Percentiles rank a stretch among this genome's conserved stretches.
phyloP scores from a whole-genome alignment of 1,139 yeast genomes.

The Nakaseomyces glabratus region DNA sequence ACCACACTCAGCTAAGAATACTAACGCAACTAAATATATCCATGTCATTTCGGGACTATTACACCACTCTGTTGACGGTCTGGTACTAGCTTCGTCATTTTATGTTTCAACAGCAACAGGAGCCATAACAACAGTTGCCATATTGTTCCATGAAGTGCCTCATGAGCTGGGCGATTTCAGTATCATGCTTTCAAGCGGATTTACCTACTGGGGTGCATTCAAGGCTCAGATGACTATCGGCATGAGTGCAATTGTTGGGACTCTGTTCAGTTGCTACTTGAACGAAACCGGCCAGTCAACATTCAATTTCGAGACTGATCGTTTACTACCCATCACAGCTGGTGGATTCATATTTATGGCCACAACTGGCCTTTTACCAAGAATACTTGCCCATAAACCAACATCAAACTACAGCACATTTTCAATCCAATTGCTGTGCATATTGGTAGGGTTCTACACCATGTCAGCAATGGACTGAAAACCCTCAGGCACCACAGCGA shows the following conservation, averaged over 20 bases:
- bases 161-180: slow-evolving; percentile 73
- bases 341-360: slow-evolving; percentile 65
- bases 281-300: slow-evolving; percentile 17
- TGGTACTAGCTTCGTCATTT: slow-evolving; percentile 60
- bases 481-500: too few species aligned
- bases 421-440: slow-evolving; percentile 7
- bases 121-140: slow-evolving; percentile 54
- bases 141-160: slow-evolving; percentile 64
- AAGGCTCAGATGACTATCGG: slow-evolving; percentile 55
- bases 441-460: slow-evolving; percentile 9
- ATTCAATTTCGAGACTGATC: slow-evolving; percentile 31
- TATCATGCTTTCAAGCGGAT: slow-evolving; percentile 53
- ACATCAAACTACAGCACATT: slow-evolving; percentile 16
- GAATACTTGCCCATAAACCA: slow-evolving; percentile 36
- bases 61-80: slow-evolving; percentile 64
- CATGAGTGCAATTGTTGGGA: slow-evolving; percentile 54
- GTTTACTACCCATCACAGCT: slow-evolving; percentile 59
- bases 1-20: slow-evolving; percentile 1
- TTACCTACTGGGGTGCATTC: slow-evolving; percentile 52
- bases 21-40: slow-evolving; percentile 31
- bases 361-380: slow-evolving; percentile 58
- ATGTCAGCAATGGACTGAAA: slow-evolving; percentile 9
- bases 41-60: slow-evolving; percentile 57
- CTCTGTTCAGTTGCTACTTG: slow-evolving; percentile 47
- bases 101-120: slow-evolving; percentile 49